phyloP scores from a whole-genome alignment of 108 stramenopile genomes.

The Epipyxis sp. region DNA sequence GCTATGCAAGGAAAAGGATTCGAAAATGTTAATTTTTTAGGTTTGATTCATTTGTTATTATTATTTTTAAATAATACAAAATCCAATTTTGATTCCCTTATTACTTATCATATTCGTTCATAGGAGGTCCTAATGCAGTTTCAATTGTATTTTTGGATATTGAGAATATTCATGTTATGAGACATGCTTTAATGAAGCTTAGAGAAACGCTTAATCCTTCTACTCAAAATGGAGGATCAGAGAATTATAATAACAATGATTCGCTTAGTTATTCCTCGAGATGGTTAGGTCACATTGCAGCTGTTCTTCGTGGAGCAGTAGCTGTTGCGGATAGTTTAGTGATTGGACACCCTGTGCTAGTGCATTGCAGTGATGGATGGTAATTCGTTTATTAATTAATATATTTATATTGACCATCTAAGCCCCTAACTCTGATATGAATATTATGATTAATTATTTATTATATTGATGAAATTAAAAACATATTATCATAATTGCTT shows the following conservation, averaged over 20 bases:
- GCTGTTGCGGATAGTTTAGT: slow-evolving; percentile 28
- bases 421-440: too few species aligned
- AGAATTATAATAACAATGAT: not conserved
- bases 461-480: too few species aligned
- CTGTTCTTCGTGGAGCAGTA: slow-evolving; percentile 35
- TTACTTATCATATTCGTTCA: too few species aligned
- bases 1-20: slow-evolving; percentile 32
- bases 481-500: too few species aligned
- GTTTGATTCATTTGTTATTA: too few species aligned
- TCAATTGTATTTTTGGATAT: slow-evolving; percentile 50
- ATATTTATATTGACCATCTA: too few species aligned
- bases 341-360: slow-evolving; percentile 37
- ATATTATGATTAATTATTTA: too few species aligned
- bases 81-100: slow-evolving; percentile 3
- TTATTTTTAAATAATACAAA: slow-evolving; percentile 17
- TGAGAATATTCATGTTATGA: slow-evolving; percentile 58
- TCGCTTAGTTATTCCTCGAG: not conserved
- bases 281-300: slow-evolving; percentile 42
- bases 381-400: too few species aligned
- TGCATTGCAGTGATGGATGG: slow-evolving; percentile 62
- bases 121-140: slow-evolving; percentile 9
- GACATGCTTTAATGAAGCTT: slow-evolving; percentile 36
- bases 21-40: slow-evolving; percentile 20
- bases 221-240: not conserved
- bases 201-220: not conserved